These are phyloP conservation scores for Micromonas commoda DNA, from an alignment of 139 green algal species.

Conservation along the genomic window DNA sequence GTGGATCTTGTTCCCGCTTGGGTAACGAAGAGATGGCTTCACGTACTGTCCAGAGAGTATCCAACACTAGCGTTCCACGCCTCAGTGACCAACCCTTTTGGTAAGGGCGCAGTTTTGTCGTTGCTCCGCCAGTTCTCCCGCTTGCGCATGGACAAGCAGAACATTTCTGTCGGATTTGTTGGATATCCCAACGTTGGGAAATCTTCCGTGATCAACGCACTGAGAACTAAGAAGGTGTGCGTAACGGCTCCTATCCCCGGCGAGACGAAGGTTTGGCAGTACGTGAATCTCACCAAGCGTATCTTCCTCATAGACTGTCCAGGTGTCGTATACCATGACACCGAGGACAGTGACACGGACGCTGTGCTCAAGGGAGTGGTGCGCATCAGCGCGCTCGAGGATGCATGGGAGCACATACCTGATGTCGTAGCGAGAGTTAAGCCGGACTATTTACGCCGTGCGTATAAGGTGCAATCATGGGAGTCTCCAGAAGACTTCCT, in stretches of 20 bases:
- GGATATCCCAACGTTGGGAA: conserved; percentile 99
- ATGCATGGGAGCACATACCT: conserved; percentile 62
- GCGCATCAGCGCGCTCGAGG: conserved; percentile 55
- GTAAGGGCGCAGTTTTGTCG: conserved; percentile 83
- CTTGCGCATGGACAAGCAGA: conserved; percentile 84
- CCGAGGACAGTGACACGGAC: conserved; percentile 72
- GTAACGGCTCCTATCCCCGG: conserved; percentile 89
- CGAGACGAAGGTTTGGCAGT: conserved; percentile 99
- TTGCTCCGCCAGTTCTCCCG: conserved; percentile 79
- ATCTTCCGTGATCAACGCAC: conserved; percentile 96
- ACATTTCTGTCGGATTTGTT: conserved; percentile 93
- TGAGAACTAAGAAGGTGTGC: conserved; percentile 94
- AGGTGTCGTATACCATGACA: conserved; percentile 89
- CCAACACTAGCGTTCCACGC: conserved; percentile 96
- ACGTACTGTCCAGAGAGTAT: conserved; percentile 79
- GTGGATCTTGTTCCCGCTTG: conserved; percentile 81
- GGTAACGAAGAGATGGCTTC: conserved; percentile 95
- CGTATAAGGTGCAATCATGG: conserved; percentile 49
- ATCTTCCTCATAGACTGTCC: conserved; percentile 99
- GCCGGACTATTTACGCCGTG: conserved; percentile 36
- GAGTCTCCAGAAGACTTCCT: conserved; percentile 84
- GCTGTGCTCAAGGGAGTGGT: conserved; percentile 95
- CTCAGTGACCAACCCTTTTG: conserved; percentile 92
- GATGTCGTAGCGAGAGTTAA: conserved; percentile 41
- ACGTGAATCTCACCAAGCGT: conserved; percentile 98